Conservation (phyloP, 768 basidiomycete genomes). For the Kwoniella mangroviensis region DNA sequence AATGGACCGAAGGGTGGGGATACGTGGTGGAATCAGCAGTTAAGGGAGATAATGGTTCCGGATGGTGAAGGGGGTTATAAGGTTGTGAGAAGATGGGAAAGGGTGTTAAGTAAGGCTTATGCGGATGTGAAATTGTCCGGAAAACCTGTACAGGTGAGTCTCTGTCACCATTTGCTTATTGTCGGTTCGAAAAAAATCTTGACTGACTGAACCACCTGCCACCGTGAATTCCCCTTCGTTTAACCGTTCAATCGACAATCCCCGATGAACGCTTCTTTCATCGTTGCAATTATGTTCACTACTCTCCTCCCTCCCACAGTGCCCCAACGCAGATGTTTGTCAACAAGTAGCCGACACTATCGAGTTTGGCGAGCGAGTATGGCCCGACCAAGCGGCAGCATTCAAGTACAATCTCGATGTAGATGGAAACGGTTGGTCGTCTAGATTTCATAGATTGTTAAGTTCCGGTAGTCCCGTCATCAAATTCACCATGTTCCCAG, state of each 20-base stretch:
- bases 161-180: neutral
- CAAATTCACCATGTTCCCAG: slow-evolving; percentile 74
- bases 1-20: slow-evolving; percentile 57
- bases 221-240: too few relatives aligned
- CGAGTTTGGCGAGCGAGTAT: slow-evolving; percentile 63
- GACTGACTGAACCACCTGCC: neutral
- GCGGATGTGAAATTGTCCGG: slow-evolving; percentile 69
- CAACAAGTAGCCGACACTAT: slow-evolving; percentile 61
- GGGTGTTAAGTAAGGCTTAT: slow-evolving; percentile 63
- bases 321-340: slow-evolving; percentile 61
- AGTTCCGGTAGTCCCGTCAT: slow-evolving; percentile 69
- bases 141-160: slow-evolving; percentile 57
- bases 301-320: slow-evolving; percentile 41
- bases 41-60: slow-evolving; percentile 54
- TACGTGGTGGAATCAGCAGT: slow-evolving; percentile 53
- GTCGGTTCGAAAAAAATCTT: neutral
- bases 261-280: neutral
- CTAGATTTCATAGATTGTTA: slow-evolving; percentile 70
- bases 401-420: slow-evolving; percentile 64
- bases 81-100: slow-evolving; percentile 38
- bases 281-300: neutral
- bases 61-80: slow-evolving; percentile 48
- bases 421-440: slow-evolving; percentile 66
- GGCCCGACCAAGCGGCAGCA: slow-evolving; percentile 62
- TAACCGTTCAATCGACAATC: neutral